These are phyloP conservation scores for Phanerochaete carnosa DNA, from an alignment of 768 basidiomycete species.

Conservation along the genomic window DNA sequence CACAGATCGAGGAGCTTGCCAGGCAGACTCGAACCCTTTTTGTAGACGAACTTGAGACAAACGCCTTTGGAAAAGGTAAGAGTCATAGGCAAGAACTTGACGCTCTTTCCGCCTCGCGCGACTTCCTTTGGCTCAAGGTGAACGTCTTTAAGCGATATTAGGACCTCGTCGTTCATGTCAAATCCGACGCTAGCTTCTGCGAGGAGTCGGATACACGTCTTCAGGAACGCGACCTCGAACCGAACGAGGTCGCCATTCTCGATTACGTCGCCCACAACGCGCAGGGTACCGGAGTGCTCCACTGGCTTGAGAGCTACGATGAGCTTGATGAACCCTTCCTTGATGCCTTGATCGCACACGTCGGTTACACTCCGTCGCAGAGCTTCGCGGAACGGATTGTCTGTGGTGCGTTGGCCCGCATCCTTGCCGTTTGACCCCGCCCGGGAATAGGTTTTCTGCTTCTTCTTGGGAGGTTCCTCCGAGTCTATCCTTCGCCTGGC, in stretches of 20 bases:
- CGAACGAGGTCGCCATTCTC: slow-evolving; percentile 14
- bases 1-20: slow-evolving; percentile 38
- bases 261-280: neutral
- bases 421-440: neutral
- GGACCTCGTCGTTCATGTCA: slow-evolving; percentile 38
- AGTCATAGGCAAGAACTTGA: slow-evolving; percentile 32
- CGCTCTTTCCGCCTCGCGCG: slow-evolving; percentile 13
- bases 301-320: neutral
- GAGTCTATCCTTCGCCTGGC: neutral
- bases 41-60: slow-evolving; percentile 32
- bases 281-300: neutral
- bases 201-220: slow-evolving; percentile 27
- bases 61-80: slow-evolving; percentile 44
- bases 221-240: slow-evolving; percentile 39
- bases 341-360: slow-evolving; percentile 27
- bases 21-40: neutral
- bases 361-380: slow-evolving; percentile 17
- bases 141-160: slow-evolving; percentile 46
- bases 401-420: neutral
- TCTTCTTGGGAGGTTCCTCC: neutral
- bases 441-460: neutral
- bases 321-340: slow-evolving; percentile 40
- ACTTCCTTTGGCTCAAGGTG: slow-evolving; percentile 26
- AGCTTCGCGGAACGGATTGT: neutral
- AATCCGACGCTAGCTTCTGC: slow-evolving; percentile 31